A percentile compares a stretch with the other conserved stretches of the same genome.
phyloP scores from a whole-genome alignment of 257 asterid species.

The Rauvolfia tetraphylla region DNA sequence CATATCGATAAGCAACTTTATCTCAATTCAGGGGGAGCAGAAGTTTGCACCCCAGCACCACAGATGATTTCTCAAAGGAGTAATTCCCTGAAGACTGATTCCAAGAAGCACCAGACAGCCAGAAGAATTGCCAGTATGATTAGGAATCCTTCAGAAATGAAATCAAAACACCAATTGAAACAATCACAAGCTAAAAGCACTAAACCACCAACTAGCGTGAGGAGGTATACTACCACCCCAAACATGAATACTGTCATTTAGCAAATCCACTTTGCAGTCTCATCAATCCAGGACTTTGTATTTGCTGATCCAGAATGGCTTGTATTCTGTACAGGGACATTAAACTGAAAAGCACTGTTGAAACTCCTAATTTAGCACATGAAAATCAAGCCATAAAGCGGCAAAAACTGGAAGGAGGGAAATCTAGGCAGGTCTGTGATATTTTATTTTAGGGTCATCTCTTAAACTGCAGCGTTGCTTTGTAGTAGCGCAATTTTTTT shows the following conservation, averaged over 20 bases:
- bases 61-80: constrained; percentile 15
- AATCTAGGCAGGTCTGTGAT: constrained; percentile 60
- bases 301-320: constrained; percentile 14
- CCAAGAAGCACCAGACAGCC: constrained; percentile 53
- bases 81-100: constrained; percentile 22
- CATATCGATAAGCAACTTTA: neutral
- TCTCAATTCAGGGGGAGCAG: constrained; percentile 21
- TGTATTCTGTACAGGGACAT: constrained; percentile 39
- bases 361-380: constrained; percentile 61
- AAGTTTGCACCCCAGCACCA: constrained; percentile 66
- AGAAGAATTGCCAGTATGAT: constrained; percentile 60
- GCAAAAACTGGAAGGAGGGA: constrained; percentile 89
- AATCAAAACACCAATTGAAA: constrained; percentile 43
- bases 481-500: neutral
- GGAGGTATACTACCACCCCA: constrained; percentile 36
- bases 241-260: neutral
- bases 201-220: constrained; percentile 51
- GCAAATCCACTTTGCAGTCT: neutral
- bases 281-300: neutral
- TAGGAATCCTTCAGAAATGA: constrained; percentile 61
- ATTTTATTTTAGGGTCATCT: neutral
- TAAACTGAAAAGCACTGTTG: constrained; percentile 40
- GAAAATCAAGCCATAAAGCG: constrained; percentile 87
- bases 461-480: neutral
- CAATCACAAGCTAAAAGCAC: constrained; percentile 47